Percentiles rank a stretch among this genome's conserved stretches.
Evolutionary conservation across 495 filamentous ascomycete species (phyloP).

Genomic region (Parathielavia appendiculata): DNA sequence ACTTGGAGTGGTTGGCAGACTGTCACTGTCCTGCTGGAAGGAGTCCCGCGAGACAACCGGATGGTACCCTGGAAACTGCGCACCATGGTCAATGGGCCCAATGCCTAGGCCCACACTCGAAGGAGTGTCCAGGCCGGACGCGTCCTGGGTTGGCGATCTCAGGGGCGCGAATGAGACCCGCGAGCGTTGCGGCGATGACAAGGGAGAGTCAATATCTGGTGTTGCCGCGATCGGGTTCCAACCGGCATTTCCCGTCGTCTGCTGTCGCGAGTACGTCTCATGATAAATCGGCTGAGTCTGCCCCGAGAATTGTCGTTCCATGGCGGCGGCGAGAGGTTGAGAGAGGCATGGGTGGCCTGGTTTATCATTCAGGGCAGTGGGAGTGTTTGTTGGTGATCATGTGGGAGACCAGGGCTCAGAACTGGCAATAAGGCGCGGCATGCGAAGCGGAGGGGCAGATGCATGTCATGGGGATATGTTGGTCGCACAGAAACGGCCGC

Average conservation of each 20-base stretch:
- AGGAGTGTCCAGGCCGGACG: background rate
- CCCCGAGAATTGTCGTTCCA: background rate
- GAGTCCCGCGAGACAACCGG: constrained; percentile 6
- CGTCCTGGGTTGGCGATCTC: background rate
- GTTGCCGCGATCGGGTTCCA: constrained; percentile 9
- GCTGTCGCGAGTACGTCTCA: background rate
- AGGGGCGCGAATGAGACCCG: constrained; percentile 2
- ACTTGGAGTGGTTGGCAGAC: background rate
- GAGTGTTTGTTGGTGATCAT: background rate
- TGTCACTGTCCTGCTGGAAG: constrained; percentile 10
- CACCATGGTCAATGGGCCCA: background rate
- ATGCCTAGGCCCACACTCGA: constrained; percentile 14
- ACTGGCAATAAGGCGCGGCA: background rate
- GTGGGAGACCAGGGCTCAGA: background rate
- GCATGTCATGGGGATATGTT: constrained; percentile 7
- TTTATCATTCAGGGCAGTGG: background rate
- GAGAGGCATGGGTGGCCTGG: background rate
- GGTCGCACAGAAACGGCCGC: background rate
- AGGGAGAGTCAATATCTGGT: constrained; percentile 1
- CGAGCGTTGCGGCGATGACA: constrained; percentile 1
- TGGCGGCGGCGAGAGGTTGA: background rate
- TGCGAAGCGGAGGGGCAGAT: background rate
- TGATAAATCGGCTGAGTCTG: background rate
- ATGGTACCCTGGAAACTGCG: background rate
- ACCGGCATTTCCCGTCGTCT: background rate